Evolutionary conservation across 495 filamentous ascomycete genomes (phyloP).

Genomic region (Pyrenula aspistea): DNA sequence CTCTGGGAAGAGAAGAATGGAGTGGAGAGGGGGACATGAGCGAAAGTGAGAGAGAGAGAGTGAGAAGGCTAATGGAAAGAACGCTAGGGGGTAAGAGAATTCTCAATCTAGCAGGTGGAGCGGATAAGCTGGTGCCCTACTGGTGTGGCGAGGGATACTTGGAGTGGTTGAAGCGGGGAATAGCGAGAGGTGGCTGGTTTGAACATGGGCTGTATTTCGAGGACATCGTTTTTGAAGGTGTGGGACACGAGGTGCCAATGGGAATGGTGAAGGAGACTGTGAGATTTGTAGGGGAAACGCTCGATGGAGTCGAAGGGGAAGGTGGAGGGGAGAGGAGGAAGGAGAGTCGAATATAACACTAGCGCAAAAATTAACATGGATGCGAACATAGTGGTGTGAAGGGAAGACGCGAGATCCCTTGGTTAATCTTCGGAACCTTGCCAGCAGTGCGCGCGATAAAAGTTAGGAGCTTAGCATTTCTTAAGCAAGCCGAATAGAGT

Average conservation of each 20-base stretch:
- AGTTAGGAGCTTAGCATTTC: too few species aligned
- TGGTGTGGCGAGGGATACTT: constrained; percentile 56
- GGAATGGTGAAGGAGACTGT: constrained; percentile 65
- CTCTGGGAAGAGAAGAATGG: constrained; percentile 12
- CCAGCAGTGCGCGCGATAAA: too few species aligned
- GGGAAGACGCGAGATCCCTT: too few species aligned
- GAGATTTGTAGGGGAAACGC: constrained; percentile 46
- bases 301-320: constrained; percentile 3
- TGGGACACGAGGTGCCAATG: constrained; percentile 59
- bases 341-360: constrained; percentile 14
- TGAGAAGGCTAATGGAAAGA: constrained; percentile 28
- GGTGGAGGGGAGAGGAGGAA: constrained; percentile 3
- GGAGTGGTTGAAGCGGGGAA: constrained; percentile 51
- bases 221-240: constrained; percentile 59
- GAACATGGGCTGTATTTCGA: constrained; percentile 50
- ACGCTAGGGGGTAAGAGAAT: constrained; percentile 61
- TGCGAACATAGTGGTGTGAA: too few species aligned
- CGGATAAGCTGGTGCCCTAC: constrained; percentile 81
- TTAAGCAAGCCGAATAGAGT: too few species aligned
- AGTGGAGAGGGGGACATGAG: constrained; percentile 18
- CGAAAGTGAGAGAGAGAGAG: constrained; percentile 25
- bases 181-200: constrained; percentile 41
- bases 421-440: too few species aligned
- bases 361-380: too few species aligned
- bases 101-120: constrained; percentile 61